phyloP scores from a whole-genome alignment of 2,329 filamentous ascomycete species.

The Xylariaceae sp. region DNA sequence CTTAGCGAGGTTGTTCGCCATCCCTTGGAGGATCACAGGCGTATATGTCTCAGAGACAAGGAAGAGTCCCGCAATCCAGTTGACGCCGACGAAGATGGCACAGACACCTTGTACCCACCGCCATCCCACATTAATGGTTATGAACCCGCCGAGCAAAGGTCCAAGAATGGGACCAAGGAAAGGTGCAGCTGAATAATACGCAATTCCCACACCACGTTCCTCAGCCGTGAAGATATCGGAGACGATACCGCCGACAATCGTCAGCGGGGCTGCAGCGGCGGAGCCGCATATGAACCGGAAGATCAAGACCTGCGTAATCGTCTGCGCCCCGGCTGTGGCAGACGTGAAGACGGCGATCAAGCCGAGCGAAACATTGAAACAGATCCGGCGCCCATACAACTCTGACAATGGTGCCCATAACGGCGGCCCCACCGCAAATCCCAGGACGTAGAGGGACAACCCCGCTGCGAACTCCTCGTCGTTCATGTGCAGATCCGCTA shows the following conservation, averaged over 20 bases:
- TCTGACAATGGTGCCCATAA: conserved; percentile 64
- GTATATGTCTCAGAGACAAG: conserved; percentile 58
- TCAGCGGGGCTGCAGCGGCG: conserved; percentile 51
- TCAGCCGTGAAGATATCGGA: conserved; percentile 50
- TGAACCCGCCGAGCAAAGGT: conserved; percentile 63
- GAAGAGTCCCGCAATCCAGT: conserved; percentile 50
- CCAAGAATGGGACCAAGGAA: conserved; percentile 61
- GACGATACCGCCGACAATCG: conserved; percentile 52
- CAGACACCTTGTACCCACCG: conserved; percentile 65
- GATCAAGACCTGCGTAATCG: conserved; percentile 52
- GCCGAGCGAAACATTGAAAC: conserved; percentile 51
- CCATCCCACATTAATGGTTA: conserved; percentile 61
- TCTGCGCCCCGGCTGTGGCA: conserved; percentile 48
- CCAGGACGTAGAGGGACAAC: conserved; percentile 51
- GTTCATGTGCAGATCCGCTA: conserved; percentile 46
- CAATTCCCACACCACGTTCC: conserved; percentile 51
- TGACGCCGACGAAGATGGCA: conserved; percentile 57
- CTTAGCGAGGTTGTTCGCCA: conserved; percentile 47
- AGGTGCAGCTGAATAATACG: conserved; percentile 60
- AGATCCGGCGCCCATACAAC: conserved; percentile 50
- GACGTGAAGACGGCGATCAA: conserved; percentile 55
- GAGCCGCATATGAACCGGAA: conserved; percentile 57
- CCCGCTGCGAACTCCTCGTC: conserved; percentile 46
- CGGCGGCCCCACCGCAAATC: conserved; percentile 48
- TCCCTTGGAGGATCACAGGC: conserved; percentile 50